Evolutionary conservation across 805 yeast genomes (phyloP).

Genomic region (Teunomyces stri): DNA sequence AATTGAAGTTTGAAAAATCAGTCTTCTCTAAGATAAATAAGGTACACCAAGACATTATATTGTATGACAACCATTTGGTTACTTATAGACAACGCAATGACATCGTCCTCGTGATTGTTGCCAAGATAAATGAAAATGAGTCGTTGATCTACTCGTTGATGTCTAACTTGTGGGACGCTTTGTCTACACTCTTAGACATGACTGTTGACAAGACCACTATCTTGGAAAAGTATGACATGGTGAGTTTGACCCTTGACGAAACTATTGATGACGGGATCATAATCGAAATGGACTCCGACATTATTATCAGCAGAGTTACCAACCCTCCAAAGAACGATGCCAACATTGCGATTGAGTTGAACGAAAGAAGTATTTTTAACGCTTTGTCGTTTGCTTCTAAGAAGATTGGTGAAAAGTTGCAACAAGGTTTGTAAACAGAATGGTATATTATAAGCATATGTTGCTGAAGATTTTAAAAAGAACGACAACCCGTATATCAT

Average conservation of each 20-base stretch:
- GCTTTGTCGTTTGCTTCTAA: slow-evolving; percentile 84
- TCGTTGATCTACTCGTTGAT: slow-evolving; percentile 71
- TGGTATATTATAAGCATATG: neutral
- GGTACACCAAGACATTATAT: slow-evolving; percentile 73
- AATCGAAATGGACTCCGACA: slow-evolving; percentile 82
- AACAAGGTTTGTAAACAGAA: slow-evolving; percentile 37
- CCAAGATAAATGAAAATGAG: slow-evolving; percentile 82
- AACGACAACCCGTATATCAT: neutral
- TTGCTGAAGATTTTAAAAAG: neutral
- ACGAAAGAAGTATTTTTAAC: slow-evolving; percentile 74
- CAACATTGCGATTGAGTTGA: slow-evolving; percentile 54
- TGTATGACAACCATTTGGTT: slow-evolving; percentile 75
- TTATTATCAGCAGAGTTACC: slow-evolving; percentile 90
- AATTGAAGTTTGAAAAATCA: slow-evolving; percentile 70
- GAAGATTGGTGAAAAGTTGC: slow-evolving; percentile 49
- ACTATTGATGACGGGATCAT: slow-evolving; percentile 91
- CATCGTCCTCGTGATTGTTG: slow-evolving; percentile 66
- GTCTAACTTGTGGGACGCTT: slow-evolving; percentile 74
- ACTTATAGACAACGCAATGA: slow-evolving; percentile 88
- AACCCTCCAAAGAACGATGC: slow-evolving; percentile 57
- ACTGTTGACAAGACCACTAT: slow-evolving; percentile 76
- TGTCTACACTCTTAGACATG: slow-evolving; percentile 68
- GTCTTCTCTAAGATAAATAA: slow-evolving; percentile 76
- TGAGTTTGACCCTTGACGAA: slow-evolving; percentile 85
- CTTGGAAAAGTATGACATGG: slow-evolving; percentile 81